These are phyloP conservation scores for Xylaria multiplex DNA, from an alignment of 2,329 filamentous ascomycete genomes.

Conservation along the genomic window DNA sequence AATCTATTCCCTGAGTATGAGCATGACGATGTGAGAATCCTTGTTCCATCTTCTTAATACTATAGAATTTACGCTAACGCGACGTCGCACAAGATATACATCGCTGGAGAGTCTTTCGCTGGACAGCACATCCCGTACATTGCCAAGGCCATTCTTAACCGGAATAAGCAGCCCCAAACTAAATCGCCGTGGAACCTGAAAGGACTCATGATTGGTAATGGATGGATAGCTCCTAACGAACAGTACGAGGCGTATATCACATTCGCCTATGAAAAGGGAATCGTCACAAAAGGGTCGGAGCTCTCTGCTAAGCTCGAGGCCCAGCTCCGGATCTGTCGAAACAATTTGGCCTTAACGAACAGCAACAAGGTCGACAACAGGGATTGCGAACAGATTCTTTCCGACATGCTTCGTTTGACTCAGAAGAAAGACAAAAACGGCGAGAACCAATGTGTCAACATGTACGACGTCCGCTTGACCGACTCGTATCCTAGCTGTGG, in stretches of 20 bases:
- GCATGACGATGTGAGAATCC: constrained; percentile 80
- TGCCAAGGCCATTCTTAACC: constrained; percentile 86
- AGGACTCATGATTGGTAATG: constrained; percentile 93
- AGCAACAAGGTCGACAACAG: constrained; percentile 72
- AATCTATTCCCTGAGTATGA: constrained; percentile 89
- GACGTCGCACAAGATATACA: constrained; percentile 73
- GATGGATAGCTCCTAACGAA: constrained; percentile 91
- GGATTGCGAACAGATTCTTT: constrained; percentile 81
- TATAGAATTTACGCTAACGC: constrained; percentile 9
- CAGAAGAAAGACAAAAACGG: constrained; percentile 60
- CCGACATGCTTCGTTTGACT: constrained; percentile 75
- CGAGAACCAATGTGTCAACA: constrained; percentile 79
- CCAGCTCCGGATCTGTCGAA: constrained; percentile 75
- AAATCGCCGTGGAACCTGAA: constrained; percentile 77
- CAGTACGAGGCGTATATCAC: constrained; percentile 90
- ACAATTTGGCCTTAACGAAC: constrained; percentile 62
- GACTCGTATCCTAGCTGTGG: constrained; percentile 87
- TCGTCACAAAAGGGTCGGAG: constrained; percentile 75
- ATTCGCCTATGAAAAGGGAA: constrained; percentile 79
- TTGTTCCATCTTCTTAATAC: background rate
- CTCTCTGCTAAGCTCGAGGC: constrained; percentile 72
- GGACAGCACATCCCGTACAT: constrained; percentile 98
- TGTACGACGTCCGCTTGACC: constrained; percentile 92
- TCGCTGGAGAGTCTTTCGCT: constrained; percentile 95
- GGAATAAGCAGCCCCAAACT: constrained; percentile 73